A percentile compares a stretch with the other conserved stretches of the same genome.
These are phyloP conservation scores for Boletus vermiculosoides DNA, from an alignment of 768 basidiomycete species.

Conservation along the genomic window DNA sequence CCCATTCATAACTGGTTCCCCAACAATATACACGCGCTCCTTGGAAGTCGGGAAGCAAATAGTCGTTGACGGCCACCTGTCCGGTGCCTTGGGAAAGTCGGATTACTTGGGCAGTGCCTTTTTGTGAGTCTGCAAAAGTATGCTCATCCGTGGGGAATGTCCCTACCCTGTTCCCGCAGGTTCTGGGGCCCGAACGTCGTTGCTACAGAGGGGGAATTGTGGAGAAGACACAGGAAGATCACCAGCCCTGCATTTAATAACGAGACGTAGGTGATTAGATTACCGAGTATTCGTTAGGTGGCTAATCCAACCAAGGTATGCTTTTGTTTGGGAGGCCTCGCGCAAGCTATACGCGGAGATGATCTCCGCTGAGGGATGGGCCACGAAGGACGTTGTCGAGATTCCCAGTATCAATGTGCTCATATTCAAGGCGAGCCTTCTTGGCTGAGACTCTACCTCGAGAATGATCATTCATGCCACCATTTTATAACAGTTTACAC, in stretches of 20 bases:
- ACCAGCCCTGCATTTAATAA: slow-evolving; percentile 24
- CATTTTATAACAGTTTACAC: slow-evolving; percentile 13
- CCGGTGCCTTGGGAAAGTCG: slow-evolving; percentile 20
- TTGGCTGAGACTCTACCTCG: too few relatives aligned
- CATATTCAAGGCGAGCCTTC: too few relatives aligned
- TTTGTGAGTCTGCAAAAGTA: slow-evolving; percentile 12
- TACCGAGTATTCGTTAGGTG: background rate
- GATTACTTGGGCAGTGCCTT: slow-evolving; percentile 10
- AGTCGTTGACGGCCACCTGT: slow-evolving; percentile 17
- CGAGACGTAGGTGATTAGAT: slow-evolving; percentile 17
- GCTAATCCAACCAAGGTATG: slow-evolving; percentile 14
- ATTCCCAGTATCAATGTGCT: slow-evolving; percentile 12
- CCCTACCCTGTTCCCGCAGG: slow-evolving; percentile 3
- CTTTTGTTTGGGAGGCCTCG: slow-evolving; percentile 23
- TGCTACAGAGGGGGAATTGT: slow-evolving; percentile 8
- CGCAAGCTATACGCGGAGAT: slow-evolving; percentile 22
- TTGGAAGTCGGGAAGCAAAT: slow-evolving; percentile 23
- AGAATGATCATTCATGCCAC: background rate
- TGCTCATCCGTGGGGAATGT: background rate
- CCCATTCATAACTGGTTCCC: slow-evolving; percentile 20
- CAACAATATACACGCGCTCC: slow-evolving; percentile 23
- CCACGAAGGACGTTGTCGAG: slow-evolving; percentile 14
- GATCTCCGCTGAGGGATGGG: slow-evolving; percentile 18
- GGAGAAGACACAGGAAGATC: slow-evolving; percentile 25
- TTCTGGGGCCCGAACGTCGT: slow-evolving; percentile 23